Evolutionary conservation across 1,284 basidiomycete genomes (phyloP).

Genomic region (Ceratobasidium papillatum): DNA sequence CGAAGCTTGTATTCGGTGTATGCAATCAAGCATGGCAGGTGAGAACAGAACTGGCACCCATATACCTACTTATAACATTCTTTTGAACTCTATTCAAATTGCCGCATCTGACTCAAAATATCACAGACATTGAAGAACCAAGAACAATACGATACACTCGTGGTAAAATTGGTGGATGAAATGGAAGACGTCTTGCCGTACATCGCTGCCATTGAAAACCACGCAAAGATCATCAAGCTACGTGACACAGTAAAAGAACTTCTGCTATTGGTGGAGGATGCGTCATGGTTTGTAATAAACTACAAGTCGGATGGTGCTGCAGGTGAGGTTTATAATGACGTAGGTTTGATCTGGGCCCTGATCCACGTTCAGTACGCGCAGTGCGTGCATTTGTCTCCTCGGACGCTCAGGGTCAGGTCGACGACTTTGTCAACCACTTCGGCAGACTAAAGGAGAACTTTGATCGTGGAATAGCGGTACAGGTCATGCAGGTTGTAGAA

Average conservation of each 20-base stretch:
- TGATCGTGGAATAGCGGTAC: background rate
- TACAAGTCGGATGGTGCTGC: background rate
- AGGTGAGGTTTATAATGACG: background rate
- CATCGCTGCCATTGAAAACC: background rate
- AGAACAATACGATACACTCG: background rate
- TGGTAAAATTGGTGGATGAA: background rate
- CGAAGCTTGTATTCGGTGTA: background rate
- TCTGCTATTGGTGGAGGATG: conserved; percentile 6
- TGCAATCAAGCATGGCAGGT: conserved; percentile 3
- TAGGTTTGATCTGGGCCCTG: background rate
- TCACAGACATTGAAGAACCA: conserved; percentile 9
- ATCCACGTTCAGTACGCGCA: background rate
- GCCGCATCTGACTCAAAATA: no score
- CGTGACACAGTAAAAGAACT: background rate
- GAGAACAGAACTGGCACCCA: background rate
- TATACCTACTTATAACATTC: no score
- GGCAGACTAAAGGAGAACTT: background rate
- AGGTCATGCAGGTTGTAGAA: background rate
- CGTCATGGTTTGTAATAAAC: conserved; percentile 5
- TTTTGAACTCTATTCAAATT: background rate
- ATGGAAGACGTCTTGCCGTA: background rate
- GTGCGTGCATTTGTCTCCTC: background rate
- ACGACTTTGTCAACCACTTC: background rate
- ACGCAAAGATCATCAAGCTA: background rate
- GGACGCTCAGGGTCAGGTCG: conserved; percentile 8